Evolutionary conservation across 2,329 filamentous ascomycete genomes (phyloP), one percentile per base, ranked within the genome.

Genomic region (Beauveria australis): DNA sequence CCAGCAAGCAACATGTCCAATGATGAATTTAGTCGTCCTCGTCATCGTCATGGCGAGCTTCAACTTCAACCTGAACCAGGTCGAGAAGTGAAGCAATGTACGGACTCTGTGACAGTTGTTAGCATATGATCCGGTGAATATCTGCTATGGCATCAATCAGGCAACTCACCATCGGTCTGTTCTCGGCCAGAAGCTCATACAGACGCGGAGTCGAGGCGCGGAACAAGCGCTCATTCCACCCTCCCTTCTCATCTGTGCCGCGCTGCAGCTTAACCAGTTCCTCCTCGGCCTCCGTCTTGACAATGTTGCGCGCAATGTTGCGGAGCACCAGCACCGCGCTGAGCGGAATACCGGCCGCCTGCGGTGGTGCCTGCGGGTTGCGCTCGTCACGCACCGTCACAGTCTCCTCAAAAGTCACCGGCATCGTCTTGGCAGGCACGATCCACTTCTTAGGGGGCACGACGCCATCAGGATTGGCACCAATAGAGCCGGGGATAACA

Each of bases 261-360:
- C 75, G 73, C 64, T 82, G 79, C 56, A 72, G 65, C 68, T 82
- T 81, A 53, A 79, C 66, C 3, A 83, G 72, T 67, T 77, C 76
- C 65, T 84, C 81, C 67, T 86, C 79, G 1, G 79, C 77, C 56
- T 83, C 80, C 9, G 82, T 86, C 76, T 86, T 86, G 67, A 80
- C 75, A 19, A 85, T 76, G 67, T 88, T 89, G 64, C 80, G 81
- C 14, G 89, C 89, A 63, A 94, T 84, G 70, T 94, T 94, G 33
- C 90, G 83, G 51, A 94, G 79, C 41, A 94, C 88, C 30, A 93
- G 78, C 16, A 89, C 86, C 2, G 89, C 88, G 59, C 88, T 89
- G 7, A 93, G 79, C n/a, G 90, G 89, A 41, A 93, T 86, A 5
- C 90, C 90, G 1, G 87, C 88, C 2, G 89, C 87, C 68, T 91